Base-by-base conservation (phyloP, 441 rosid genomes). In the Gossypium lobatum region DNA sequence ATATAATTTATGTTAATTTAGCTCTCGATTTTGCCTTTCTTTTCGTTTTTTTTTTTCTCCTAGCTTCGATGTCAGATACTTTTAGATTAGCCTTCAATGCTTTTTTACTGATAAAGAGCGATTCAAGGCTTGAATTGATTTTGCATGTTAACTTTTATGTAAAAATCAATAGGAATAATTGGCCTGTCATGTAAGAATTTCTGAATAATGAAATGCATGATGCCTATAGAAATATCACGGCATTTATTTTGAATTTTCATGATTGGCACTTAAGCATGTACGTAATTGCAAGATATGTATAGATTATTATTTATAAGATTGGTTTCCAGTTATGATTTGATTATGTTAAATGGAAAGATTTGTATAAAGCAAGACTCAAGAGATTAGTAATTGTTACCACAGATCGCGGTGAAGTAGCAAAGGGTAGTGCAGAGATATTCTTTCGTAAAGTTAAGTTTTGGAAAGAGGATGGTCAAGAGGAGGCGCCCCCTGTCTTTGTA, bases 401-500 rank as follows among this genome's bases (percentile, higher is more conserved):
- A 89, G 91, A 86, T 75, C 89, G 92, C 1, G 88, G 92, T 48
- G 94, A 89, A 80, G 87, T 88, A 53, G 88, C 85, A 5, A 88
- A 89, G 76, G 91, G 92, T 46, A 84, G 88, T 73, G 85, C 94
- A 21, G 98, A 93, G 83, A 89, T 91, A 21, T 93, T 95, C 80
- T 95, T 91, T 73, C 88, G 97, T 1, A 93, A 95, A 85, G 98
- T 93, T 58, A 91, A 93, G 89, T 93, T 93, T 65, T 93, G 98
- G 97, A 93, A 90, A 71, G 96, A 91, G n/a, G 99, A 93, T 71
- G 99, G 86, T 2, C 87, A 91, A 80, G 93, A 91, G 64, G 97
- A 91, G 80, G 97, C 98, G 21, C 96, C 95, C 48, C 98, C 97
- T 88, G 92, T 95, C 87, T 91, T 93, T 95, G 98, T 95, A 91